Conservation (phyloP, 768 basidiomycete species). For the Crassisporium funariophilum region DNA sequence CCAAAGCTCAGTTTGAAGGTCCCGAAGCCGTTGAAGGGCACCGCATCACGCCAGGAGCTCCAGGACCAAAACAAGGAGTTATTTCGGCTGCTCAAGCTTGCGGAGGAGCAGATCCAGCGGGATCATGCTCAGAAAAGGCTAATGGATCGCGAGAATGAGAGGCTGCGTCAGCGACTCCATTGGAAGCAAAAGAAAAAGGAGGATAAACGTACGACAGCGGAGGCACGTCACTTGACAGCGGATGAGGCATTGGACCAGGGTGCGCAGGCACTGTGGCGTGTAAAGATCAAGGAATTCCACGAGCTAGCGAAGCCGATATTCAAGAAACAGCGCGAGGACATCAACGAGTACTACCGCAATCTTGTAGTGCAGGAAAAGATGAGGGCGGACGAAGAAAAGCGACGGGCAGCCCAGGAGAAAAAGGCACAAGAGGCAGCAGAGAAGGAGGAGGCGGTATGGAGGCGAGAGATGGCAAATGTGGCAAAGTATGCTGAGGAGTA, state of each 20-base stretch:
- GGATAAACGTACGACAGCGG: slow-evolving; percentile 12
- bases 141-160: slow-evolving; percentile 32
- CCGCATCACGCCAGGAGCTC: slow-evolving; percentile 9
- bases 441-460: slow-evolving; percentile 6
- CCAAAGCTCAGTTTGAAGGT: slow-evolving; percentile 1
- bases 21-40: neutral
- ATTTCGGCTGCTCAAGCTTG: slow-evolving; percentile 8
- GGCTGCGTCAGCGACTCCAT: slow-evolving; percentile 21
- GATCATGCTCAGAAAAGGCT: slow-evolving; percentile 25
- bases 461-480: neutral
- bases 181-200: slow-evolving; percentile 12
- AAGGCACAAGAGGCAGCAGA: slow-evolving; percentile 5
- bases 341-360: neutral
- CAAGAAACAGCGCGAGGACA: slow-evolving; percentile 8
- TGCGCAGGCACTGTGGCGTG: slow-evolving; percentile 9
- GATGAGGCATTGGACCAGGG: slow-evolving; percentile 18
- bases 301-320: slow-evolving; percentile 4
- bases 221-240: slow-evolving; percentile 24
- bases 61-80: slow-evolving; percentile 12
- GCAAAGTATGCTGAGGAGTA: neutral
- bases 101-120: slow-evolving; percentile 18
- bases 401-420: slow-evolving; percentile 4
- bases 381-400: slow-evolving; percentile 9
- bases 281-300: slow-evolving; percentile 4
- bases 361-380: slow-evolving; percentile 3